These are phyloP conservation scores for Tephrocybe sp. DNA, from an alignment of 768 basidiomycete genomes.

Conservation along the genomic window DNA sequence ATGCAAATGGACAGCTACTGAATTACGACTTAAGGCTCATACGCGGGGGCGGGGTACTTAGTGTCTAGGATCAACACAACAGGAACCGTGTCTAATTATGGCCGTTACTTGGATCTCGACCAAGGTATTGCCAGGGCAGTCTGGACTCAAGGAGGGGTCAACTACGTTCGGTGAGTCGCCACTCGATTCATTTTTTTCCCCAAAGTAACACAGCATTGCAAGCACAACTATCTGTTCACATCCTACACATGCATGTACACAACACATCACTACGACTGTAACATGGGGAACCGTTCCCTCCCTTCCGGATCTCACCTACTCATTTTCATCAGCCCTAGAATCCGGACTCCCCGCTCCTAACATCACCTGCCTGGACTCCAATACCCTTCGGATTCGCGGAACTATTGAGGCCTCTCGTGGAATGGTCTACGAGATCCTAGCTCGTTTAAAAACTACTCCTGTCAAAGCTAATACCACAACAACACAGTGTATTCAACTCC, in stretches of 20 bases:
- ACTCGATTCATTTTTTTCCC: background rate
- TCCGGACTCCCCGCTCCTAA: slow-evolving; percentile 53
- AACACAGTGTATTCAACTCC: slow-evolving; percentile 31
- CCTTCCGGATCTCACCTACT: slow-evolving; percentile 44
- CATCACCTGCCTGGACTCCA: slow-evolving; percentile 57
- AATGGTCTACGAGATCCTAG: slow-evolving; percentile 74
- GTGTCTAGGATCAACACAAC: slow-evolving; percentile 47
- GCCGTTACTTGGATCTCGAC: slow-evolving; percentile 72
- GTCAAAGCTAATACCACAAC: slow-evolving; percentile 17
- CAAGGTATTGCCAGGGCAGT: slow-evolving; percentile 53
- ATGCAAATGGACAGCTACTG: background rate
- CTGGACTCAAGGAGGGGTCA: slow-evolving; percentile 54
- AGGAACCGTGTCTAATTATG: slow-evolving; percentile 45
- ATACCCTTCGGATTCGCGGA: slow-evolving; percentile 57
- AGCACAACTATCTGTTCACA: slow-evolving; percentile 63
- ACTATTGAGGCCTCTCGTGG: slow-evolving; percentile 44
- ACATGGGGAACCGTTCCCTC: slow-evolving; percentile 4
- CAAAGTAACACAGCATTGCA: background rate
- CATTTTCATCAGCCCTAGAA: slow-evolving; percentile 47
- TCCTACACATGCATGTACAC: slow-evolving; percentile 59
- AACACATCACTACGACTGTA: slow-evolving; percentile 44
- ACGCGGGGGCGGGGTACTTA: slow-evolving; percentile 63
- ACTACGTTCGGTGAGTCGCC: slow-evolving; percentile 47
- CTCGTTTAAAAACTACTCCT: slow-evolving; percentile 33
- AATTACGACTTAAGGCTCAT: slow-evolving; percentile 52